Percentiles rank a stretch among this genome's conserved stretches.
phyloP scores from a whole-genome alignment of 192 early-diverging fungal genomes.

The Fimicolochytrium jonesii region DNA sequence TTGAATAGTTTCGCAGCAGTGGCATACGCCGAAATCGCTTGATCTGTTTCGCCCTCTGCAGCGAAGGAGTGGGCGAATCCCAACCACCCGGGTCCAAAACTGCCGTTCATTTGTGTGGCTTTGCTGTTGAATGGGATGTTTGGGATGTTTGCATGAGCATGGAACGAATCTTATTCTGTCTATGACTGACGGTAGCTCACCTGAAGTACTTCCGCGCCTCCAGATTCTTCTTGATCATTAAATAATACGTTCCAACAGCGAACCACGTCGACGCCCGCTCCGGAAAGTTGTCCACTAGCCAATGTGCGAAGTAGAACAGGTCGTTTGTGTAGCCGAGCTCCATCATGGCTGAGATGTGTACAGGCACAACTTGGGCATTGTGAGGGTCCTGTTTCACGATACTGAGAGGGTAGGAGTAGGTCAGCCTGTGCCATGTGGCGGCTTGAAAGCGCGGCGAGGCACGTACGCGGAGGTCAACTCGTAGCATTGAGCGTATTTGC shows the following conservation, averaged over 20 bases:
- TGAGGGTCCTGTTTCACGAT: slow-evolving; percentile 56
- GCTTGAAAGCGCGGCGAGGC: no score
- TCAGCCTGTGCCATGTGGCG: slow-evolving; percentile 33
- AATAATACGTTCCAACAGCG: slow-evolving; percentile 76
- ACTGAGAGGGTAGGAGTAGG: slow-evolving; percentile 32
- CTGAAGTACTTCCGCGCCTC: slow-evolving; percentile 65
- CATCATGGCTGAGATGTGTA: slow-evolving; percentile 64
- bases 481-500: slow-evolving; percentile 12
- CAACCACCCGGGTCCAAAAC: slow-evolving; percentile 71
- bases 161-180: no score
- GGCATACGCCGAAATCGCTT: slow-evolving; percentile 70
- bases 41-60: slow-evolving; percentile 67
- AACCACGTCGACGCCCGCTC: slow-evolving; percentile 63
- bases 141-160: no score
- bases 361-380: slow-evolving; percentile 55
- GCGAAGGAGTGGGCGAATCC: slow-evolving; percentile 78
- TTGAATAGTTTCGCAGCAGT: slow-evolving; percentile 57
- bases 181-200: neutral
- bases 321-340: slow-evolving; percentile 59
- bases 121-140: no score
- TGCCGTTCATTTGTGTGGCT: slow-evolving; percentile 54
- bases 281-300: slow-evolving; percentile 62
- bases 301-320: slow-evolving; percentile 69
- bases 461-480: slow-evolving; percentile 57
- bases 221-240: slow-evolving; percentile 48